A percentile compares a stretch with the other conserved stretches of the same genome.
These are phyloP conservation scores for Mycena belliarum DNA, from an alignment of 768 basidiomycete species.

Conservation along the genomic window DNA sequence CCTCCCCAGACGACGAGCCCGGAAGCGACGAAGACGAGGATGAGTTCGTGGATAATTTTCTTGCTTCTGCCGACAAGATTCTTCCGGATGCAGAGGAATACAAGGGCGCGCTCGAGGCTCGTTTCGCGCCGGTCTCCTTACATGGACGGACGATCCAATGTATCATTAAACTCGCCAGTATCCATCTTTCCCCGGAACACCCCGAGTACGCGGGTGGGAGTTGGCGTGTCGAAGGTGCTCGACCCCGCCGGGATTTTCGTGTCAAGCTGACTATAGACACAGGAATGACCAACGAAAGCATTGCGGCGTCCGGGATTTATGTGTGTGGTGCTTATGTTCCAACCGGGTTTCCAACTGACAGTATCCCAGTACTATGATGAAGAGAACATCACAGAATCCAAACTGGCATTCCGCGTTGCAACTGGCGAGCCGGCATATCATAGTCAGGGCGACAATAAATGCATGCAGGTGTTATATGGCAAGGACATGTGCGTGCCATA, in stretches of 20 bases:
- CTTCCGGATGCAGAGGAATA: slow-evolving; percentile 9
- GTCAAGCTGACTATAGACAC: too few species aligned
- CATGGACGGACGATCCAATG: slow-evolving; percentile 26
- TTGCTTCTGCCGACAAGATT: neutral
- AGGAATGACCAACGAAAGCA: slow-evolving; percentile 32
- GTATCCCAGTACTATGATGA: slow-evolving; percentile 25
- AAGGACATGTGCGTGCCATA: neutral
- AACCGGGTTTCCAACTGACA: slow-evolving; percentile 9
- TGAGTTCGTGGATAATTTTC: neutral
- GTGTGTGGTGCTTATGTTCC: slow-evolving; percentile 3
- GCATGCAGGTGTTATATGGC: slow-evolving; percentile 9
- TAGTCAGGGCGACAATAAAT: slow-evolving; percentile 20
- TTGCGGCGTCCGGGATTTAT: slow-evolving; percentile 23
- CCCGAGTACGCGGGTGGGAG: slow-evolving; percentile 29
- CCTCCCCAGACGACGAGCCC: too few species aligned
- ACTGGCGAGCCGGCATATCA: slow-evolving; percentile 15
- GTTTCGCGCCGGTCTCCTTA: slow-evolving; percentile 1
- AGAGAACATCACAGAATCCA: slow-evolving; percentile 32
- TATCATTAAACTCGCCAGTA: too few species aligned
- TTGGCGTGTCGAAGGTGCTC: slow-evolving; percentile 34
- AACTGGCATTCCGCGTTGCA: slow-evolving; percentile 33
- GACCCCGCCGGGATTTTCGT: too few species aligned
- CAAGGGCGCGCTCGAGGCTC: slow-evolving; percentile 3
- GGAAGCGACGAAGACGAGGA: neutral
- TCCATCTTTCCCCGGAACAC: slow-evolving; percentile 30